A percentile compares a stretch with the other conserved stretches of the same genome.
Evolutionary conservation across 352 stramenopile species (phyloP).

Genomic region (Blastocystis sp.): DNA sequence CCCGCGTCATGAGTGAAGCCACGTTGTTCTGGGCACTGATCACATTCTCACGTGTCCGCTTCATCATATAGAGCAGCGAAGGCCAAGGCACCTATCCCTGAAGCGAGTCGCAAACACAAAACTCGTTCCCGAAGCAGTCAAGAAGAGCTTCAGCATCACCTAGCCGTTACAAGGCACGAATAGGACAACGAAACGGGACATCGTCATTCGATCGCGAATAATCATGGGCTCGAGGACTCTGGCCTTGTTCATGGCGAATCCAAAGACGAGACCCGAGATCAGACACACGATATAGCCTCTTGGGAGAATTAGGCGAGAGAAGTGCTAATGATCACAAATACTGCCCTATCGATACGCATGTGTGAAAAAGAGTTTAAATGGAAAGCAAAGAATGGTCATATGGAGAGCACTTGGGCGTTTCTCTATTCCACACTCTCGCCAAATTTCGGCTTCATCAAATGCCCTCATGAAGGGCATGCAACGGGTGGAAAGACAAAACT

Average conservation of each 20-base stretch:
- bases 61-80: slow-evolving; percentile 61
- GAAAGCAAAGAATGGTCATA: background rate
- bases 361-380: background rate
- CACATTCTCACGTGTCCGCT: slow-evolving; percentile 63
- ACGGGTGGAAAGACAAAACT: background rate
- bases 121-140: slow-evolving; percentile 69
- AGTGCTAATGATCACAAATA: background rate
- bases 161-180: slow-evolving; percentile 14
- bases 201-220: slow-evolving; percentile 70
- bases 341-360: background rate
- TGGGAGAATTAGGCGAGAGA: slow-evolving; percentile 30
- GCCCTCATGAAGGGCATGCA: background rate
- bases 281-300: slow-evolving; percentile 62
- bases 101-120: background rate
- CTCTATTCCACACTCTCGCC: background rate
- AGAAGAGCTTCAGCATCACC: slow-evolving; percentile 71
- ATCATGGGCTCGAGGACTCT: slow-evolving; percentile 68
- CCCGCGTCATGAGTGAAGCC: slow-evolving; percentile 56
- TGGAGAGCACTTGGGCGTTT: background rate
- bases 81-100: slow-evolving; percentile 62
- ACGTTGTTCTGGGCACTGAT: slow-evolving; percentile 56
- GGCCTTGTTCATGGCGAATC: slow-evolving; percentile 71
- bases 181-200: slow-evolving; percentile 49
- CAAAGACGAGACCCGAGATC: slow-evolving; percentile 64
- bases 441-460: background rate